Conservation (phyloP, 1,139 yeast genomes). For the Pichia sp. region DNA sequence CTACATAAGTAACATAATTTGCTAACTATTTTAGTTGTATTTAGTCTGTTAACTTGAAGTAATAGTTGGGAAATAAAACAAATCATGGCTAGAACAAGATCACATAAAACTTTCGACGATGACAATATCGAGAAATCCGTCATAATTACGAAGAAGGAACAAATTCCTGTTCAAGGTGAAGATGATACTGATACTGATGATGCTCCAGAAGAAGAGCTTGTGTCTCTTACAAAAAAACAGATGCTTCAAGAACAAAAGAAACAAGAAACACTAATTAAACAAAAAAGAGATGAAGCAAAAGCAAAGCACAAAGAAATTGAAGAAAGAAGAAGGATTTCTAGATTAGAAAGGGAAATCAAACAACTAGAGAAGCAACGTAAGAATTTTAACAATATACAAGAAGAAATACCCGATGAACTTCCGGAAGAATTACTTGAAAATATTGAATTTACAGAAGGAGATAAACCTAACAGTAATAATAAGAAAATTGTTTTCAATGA, state of each 20-base stretch:
- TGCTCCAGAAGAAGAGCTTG: constrained; percentile 31
- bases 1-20: too few species aligned
- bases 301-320: constrained; percentile 46
- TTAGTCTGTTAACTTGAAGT: too few species aligned
- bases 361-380: constrained; percentile 39
- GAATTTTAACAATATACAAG: constrained; percentile 25
- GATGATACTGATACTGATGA: constrained; percentile 21
- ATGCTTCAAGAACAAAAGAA: constrained; percentile 35
- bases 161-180: constrained; percentile 6
- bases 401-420: constrained; percentile 41
- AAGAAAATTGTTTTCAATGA: constrained; percentile 40
- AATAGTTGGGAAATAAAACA: neutral
- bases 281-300: constrained; percentile 33
- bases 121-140: too few species aligned
- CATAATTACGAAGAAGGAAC: neutral
- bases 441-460: constrained; percentile 17
- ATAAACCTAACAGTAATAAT: constrained; percentile 16
- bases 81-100: constrained; percentile 10
- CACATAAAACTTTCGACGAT: constrained; percentile 12
- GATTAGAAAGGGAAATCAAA: constrained; percentile 32
- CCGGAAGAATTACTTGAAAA: constrained; percentile 44
- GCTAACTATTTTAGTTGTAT: too few species aligned
- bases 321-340: constrained; percentile 33
- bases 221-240: constrained; percentile 16
- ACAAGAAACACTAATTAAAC: constrained; percentile 33